Evolutionary conservation across 345 rosid species (phyloP).

Genomic region (Linum usitatissimum): DNA sequence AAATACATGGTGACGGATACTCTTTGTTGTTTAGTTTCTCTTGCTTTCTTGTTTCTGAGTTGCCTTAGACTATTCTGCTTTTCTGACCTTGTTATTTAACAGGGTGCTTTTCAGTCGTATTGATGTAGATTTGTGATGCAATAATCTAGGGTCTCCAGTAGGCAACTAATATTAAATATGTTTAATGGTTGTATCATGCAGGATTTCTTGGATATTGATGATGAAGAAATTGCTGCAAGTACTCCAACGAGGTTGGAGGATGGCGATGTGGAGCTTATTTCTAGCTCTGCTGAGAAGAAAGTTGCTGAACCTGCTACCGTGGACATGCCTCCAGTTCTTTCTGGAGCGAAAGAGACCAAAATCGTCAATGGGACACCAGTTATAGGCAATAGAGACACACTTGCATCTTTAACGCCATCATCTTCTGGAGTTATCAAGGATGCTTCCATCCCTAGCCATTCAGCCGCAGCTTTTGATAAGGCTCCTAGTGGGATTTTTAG

Average conservation of each 20-base stretch:
- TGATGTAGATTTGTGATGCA: too few species aligned
- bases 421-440: conserved; percentile 29
- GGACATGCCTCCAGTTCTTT: conserved; percentile 23
- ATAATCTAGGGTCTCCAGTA: too few species aligned
- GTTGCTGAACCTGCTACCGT: conserved; percentile 26
- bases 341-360: conserved; percentile 26
- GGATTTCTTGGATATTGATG: conserved; percentile 75
- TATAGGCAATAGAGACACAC: conserved; percentile 26
- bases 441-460: conserved; percentile 18
- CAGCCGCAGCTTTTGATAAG: conserved; percentile 21
- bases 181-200: conserved; percentile 14
- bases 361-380: conserved; percentile 24
- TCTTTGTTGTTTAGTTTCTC: background rate
- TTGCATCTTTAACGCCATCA: conserved; percentile 20
- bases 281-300: conserved; percentile 12
- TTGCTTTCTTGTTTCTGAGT: background rate
- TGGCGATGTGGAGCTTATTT: conserved; percentile 30
- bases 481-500: conserved; percentile 15
- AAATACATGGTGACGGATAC: background rate
- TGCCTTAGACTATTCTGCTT: too few species aligned
- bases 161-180: too few species aligned
- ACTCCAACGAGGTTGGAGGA: conserved; percentile 20
- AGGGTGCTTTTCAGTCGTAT: too few species aligned
- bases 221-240: conserved; percentile 29
- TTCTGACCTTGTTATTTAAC: too few species aligned